These are phyloP conservation scores for Neolentinus lepideus DNA, from an alignment of 1,284 basidiomycete species.

Conservation along the genomic window DNA sequence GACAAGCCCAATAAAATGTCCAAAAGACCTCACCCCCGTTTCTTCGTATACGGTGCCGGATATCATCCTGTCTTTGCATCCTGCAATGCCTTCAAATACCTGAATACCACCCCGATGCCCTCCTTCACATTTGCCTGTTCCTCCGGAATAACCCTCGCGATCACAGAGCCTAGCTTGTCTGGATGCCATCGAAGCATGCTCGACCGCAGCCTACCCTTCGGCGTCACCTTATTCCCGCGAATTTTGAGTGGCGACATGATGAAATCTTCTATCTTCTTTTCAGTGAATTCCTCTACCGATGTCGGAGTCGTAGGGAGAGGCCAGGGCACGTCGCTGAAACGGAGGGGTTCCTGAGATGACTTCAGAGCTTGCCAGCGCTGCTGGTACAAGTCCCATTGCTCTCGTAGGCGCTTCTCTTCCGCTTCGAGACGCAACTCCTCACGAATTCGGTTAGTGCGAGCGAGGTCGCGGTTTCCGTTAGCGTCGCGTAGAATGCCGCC, in stretches of 20 bases:
- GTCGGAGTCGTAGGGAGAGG: slow-evolving; percentile 30
- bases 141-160: slow-evolving; percentile 40
- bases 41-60: neutral
- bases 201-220: slow-evolving; percentile 46
- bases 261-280: slow-evolving; percentile 41
- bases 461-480: slow-evolving; percentile 39
- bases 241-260: slow-evolving; percentile 41
- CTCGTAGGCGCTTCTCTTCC: slow-evolving; percentile 26
- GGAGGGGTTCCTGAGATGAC: slow-evolving; percentile 10
- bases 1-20: too few relatives aligned
- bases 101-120: slow-evolving; percentile 29
- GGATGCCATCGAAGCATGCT: slow-evolving; percentile 69
- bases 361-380: slow-evolving; percentile 32
- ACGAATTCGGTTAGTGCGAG: slow-evolving; percentile 36
- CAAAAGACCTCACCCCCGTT: too few relatives aligned
- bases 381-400: slow-evolving; percentile 46
- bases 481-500: slow-evolving; percentile 48
- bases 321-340: slow-evolving; percentile 55
- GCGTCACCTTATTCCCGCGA: slow-evolving; percentile 31
- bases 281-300: slow-evolving; percentile 30
- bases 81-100: slow-evolving; percentile 24
- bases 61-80: slow-evolving; percentile 10
- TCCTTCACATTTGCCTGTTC: slow-evolving; percentile 44
- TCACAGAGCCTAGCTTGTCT: slow-evolving; percentile 52
- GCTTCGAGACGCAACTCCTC: slow-evolving; percentile 34